Percentiles rank a stretch among this genome's conserved stretches.
Evolutionary conservation across 495 filamentous ascomycete species (phyloP).

Genomic region (Penicillium bovifimosum): DNA sequence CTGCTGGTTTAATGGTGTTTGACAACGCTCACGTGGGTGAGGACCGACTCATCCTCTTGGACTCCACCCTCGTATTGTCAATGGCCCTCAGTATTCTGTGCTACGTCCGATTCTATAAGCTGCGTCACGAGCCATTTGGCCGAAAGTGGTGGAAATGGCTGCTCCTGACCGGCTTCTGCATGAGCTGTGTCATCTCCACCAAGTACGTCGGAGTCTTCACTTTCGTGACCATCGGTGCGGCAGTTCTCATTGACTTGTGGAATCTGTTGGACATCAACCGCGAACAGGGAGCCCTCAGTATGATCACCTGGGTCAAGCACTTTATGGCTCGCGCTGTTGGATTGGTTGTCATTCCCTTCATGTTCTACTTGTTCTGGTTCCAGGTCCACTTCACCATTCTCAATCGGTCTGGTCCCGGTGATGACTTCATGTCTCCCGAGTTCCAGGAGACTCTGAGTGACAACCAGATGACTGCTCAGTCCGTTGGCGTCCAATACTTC

Average conservation of each 20-base stretch:
- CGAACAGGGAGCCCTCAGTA: conserved; percentile 65
- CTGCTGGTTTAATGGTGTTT: conserved; percentile 82
- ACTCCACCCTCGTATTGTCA: conserved; percentile 87
- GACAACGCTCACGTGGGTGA: conserved; percentile 99
- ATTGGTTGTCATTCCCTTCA: conserved; percentile 84
- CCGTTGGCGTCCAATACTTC: conserved; percentile 81
- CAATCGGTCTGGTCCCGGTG: conserved; percentile 82
- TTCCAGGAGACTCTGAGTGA: conserved; percentile 96
- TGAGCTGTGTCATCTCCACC: conserved; percentile 96
- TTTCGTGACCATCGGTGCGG: conserved; percentile 93
- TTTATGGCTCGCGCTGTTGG: conserved; percentile 78
- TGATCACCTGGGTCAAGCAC: conserved; percentile 81
- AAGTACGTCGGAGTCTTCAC: conserved; percentile 98
- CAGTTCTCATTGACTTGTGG: conserved; percentile 92
- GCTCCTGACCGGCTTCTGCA: conserved; percentile 82
- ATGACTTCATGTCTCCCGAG: conserved; percentile 97
- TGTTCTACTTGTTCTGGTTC: conserved; percentile 99
- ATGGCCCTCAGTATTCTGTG: conserved; percentile 91
- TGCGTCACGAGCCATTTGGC: conserved; percentile 80
- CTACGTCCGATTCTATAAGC: conserved; percentile 98
- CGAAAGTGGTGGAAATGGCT: conserved; percentile 99
- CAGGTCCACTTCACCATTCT: conserved; percentile 96
- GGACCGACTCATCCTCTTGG: conserved; percentile 89
- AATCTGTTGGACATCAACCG: conserved; percentile 85
- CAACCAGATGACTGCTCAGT: conserved; percentile 83